Base-by-base conservation (phyloP, 495 filamentous ascomycete species). In the Penicillium salamii region DNA sequence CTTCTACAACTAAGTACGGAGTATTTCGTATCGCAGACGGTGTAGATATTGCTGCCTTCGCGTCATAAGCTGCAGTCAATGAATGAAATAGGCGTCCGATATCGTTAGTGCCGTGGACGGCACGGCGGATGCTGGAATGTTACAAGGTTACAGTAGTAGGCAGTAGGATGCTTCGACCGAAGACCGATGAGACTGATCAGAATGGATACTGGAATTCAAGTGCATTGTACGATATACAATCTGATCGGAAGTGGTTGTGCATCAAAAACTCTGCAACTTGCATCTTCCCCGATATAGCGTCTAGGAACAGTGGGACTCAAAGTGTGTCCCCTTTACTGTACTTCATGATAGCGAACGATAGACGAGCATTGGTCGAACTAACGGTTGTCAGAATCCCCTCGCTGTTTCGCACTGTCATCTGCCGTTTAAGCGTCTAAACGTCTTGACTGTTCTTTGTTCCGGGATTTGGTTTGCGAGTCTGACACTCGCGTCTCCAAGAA, bases 211-310 rank as follows among this genome's bases (percentile, higher is more conserved):
- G 29, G 29, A 15, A 3, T 26, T 26, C 8, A 26, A 26, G 23
- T 26, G 8, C 23, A 26, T 26, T 9, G 38, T 24, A 32, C 31
- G 39, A 18, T 48, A 39, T 34, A 40, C 35, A 39, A 48, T 48
- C 26, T 32, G 34, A 38, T 40, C 28, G 46, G 35, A 15, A 14
- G 31, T 31, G 44, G 13, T 47, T 29, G 44, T 47, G 23, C 42
- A 34, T 21, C 26, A 29, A 28, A 47, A 47, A 39, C 15, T 39
- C 34, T 38, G 33, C 44, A 5, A 14, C 12, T 39, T 48, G 24
- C 35, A 31, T 24, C 40, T 31, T 45, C 46, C 46, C 46, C 36
- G 46, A 48, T 48, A 29, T 33, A 48, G 45, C 35, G 45, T 23
- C 20, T 21, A 36, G 35, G 43, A 17, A 31, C 28, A 42, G 43